These are phyloP conservation scores for Scenedesmus sp. DNA, from an alignment of 163 green algal genomes.

Conservation along the genomic window DNA sequence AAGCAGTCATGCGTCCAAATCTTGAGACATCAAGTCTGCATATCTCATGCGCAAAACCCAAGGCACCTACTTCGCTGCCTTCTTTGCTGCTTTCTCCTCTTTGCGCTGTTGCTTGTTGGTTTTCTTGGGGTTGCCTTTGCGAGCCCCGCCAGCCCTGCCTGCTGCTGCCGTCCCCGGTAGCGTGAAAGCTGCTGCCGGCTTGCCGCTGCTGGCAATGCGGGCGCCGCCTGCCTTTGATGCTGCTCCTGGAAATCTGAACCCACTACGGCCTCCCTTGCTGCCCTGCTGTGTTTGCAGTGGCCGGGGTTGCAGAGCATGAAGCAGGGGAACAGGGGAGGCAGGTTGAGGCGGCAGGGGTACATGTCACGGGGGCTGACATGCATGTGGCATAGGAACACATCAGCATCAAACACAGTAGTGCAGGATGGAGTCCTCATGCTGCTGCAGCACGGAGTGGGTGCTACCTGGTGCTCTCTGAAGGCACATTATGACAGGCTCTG, in stretches of 20 bases:
- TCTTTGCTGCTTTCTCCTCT: slow-evolving; percentile 31
- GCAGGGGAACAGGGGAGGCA: not conserved
- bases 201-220: not conserved
- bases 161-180: slow-evolving; percentile 16
- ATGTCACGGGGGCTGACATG: too few relatives aligned
- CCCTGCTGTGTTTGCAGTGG: not conserved
- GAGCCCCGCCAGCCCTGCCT: slow-evolving; percentile 19
- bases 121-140: slow-evolving; percentile 50
- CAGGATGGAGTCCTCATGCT: too few relatives aligned
- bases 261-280: slow-evolving; percentile 29
- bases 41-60: too few relatives aligned
- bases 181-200: not conserved
- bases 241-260: slow-evolving; percentile 47
- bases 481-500: too few relatives aligned
- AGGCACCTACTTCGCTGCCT: slow-evolving; percentile 38
- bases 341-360: not conserved
- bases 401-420: too few relatives aligned
- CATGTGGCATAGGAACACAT: too few relatives aligned
- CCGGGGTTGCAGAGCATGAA: not conserved
- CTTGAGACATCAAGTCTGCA: too few relatives aligned
- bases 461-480: too few relatives aligned
- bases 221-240: slow-evolving; percentile 4
- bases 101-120: slow-evolving; percentile 3
- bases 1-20: too few relatives aligned
- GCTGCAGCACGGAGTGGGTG: too few relatives aligned